Evolutionary conservation across 1,139 yeast genomes (phyloP), one percentile per base, ranked within the genome.

Genomic region (Magnusiomyces ingens): DNA sequence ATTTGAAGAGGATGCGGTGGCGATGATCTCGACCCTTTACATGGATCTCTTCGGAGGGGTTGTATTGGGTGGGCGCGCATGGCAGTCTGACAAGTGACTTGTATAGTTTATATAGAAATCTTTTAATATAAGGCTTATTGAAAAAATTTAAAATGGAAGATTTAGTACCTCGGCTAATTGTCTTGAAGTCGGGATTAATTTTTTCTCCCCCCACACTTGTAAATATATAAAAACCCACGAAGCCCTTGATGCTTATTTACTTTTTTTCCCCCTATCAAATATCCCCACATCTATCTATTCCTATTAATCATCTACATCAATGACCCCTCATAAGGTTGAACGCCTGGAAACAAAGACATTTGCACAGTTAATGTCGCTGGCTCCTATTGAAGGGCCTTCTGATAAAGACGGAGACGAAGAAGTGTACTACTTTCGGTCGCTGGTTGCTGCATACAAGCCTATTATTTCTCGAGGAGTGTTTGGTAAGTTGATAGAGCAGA

Each of bases 11-110:
- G 8, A 12, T 63, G 70, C 56, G 54, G 57, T 67, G 69, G 96
- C 98, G 96, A 91, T 91, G 98, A 91, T 91, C 97, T 91, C 90
- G 82, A 85, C 96, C 97, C 94, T 75, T 73, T 76, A 70, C 74
- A 78, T 81, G 86, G 76, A 84, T 94, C 84, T 82, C 79, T 81
- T 84, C 88, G 94, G 91, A 79, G 81, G 93, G 84, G 85, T 80
- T 79, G 72, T 75, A 64, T 64, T 75, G 93, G 97, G 96, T 88
- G 97, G 97, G 96, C 80, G 79, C 81, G 81, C 84, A 90, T 81
- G 96, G 96, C 95, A 85, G 95, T 90, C 96, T 89, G 96, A 90
- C 96, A 89, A 88, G 96, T 87, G 41, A 35, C 40, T 36, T 22
- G 12, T 43, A 58, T 21, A 35, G 12, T 35, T 32, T 46, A 10